phyloP scores from a whole-genome alignment of 495 filamentous ascomycete genomes.

The Daldinia loculata region DNA sequence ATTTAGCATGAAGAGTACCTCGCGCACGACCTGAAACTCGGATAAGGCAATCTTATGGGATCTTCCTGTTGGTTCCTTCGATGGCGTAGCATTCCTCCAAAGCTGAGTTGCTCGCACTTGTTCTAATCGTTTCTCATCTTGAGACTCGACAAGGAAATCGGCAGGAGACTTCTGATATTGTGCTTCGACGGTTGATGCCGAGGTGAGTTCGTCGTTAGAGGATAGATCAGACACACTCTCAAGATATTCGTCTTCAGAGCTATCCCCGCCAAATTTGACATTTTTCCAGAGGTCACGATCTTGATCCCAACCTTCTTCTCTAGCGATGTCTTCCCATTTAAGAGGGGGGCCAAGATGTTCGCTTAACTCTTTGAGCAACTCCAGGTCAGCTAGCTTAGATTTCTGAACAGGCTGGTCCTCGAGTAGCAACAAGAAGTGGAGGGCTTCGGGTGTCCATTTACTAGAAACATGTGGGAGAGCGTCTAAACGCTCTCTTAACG shows the following conservation, averaged over 20 bases:
- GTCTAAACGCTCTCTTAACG: constrained; percentile 68
- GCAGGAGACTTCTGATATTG: constrained; percentile 50
- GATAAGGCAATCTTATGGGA: constrained; percentile 63
- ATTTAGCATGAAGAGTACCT: constrained; percentile 83
- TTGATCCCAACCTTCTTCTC: constrained; percentile 72
- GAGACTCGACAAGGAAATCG: constrained; percentile 47
- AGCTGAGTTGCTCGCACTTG: constrained; percentile 68
- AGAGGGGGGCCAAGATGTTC: constrained; percentile 56
- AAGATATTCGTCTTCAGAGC: constrained; percentile 62
- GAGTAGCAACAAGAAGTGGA: constrained; percentile 81
- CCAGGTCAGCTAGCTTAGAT: constrained; percentile 69
- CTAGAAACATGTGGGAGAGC: constrained; percentile 62
- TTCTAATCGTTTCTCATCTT: constrained; percentile 54
- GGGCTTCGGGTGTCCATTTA: constrained; percentile 77
- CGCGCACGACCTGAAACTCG: constrained; percentile 78
- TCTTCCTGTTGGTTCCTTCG: constrained; percentile 45
- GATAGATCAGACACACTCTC: constrained; percentile 51
- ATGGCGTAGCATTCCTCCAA: constrained; percentile 60
- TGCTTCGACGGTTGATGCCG: constrained; percentile 52
- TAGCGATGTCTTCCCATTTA: constrained; percentile 79
- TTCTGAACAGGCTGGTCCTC: constrained; percentile 81
- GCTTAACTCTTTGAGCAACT: constrained; percentile 56
- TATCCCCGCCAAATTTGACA: constrained; percentile 76
- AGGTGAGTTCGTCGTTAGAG: constrained; percentile 48
- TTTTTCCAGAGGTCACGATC: constrained; percentile 80